Base-by-base conservation (phyloP, 1,284 basidiomycete genomes). In the Rhizoctonia solani region DNA sequence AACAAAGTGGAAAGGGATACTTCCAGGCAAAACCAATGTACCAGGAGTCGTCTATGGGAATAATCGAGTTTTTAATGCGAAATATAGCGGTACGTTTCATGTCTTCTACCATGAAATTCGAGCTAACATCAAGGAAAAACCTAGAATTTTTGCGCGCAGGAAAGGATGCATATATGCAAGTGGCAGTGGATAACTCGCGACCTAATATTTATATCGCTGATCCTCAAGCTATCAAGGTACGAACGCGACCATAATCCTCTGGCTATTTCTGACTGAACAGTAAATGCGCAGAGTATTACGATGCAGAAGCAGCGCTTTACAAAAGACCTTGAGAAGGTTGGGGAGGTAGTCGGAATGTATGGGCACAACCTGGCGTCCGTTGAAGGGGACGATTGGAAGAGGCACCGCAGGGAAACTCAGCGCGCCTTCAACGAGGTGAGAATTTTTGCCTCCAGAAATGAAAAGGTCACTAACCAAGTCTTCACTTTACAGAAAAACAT, bases 341-440 rank as follows among this genome's bases (percentile, higher is more conserved):
- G 23, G 16, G 21, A 25, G 4, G 19, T 65, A 1, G 23, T 55
- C 27, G 55, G 59, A 19, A 30, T 55, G 27, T 70, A 56, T 32
- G 66, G 66, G 2, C 34, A 44, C 21, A 68, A 70, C 39, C 6
- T 70, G 3, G 41, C 54, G 16, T 65, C 34, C 0, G 21, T 54
- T 34, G 69, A 70, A 55, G 66, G 66, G 3, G 58, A 65, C 9
- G 46, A 27, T 1, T 70, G 69, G 69, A 65, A 39, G 16, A 54
- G 59, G 19, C 69, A 70, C 54, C 66, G 69, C 23, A 68, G 54
- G 39, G 52, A 61, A 21, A 55, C 56, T 8, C 52, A 61, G 27
- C 58, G 37, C 0, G 66, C 69, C 6, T 70, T 70, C n/a, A 39
- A 56, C 8, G 69, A 70, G 53, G 42, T 54, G 23, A 58, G 59